Evolutionary conservation across 345 rosid genomes (phyloP).

Genomic region (Pistacia atlantica): DNA sequence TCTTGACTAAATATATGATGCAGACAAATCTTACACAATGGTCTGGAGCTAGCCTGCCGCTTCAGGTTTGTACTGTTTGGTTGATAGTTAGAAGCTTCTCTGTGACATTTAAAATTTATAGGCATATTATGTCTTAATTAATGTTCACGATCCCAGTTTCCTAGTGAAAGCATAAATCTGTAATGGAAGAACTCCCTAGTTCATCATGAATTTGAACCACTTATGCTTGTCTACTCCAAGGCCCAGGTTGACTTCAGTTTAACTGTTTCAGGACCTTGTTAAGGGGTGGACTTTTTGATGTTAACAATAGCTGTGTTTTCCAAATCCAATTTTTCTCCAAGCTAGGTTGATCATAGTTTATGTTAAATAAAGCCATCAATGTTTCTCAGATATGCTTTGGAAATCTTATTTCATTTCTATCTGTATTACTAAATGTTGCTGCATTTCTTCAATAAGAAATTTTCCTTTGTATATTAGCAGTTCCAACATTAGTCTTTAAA

Average conservation of each 20-base stretch:
- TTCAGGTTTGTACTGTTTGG: conserved; percentile 60
- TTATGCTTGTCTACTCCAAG: neutral
- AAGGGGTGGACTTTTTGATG: neutral
- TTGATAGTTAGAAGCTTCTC: neutral
- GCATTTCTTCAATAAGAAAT: neutral
- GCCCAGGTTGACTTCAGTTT: neutral
- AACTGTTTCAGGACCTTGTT: neutral
- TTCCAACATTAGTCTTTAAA: neutral
- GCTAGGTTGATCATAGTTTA: neutral
- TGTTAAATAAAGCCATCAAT: conserved; percentile 1
- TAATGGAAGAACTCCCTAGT: neutral
- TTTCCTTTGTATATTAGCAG: neutral
- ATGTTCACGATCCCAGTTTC: neutral
- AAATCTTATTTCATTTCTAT: neutral
- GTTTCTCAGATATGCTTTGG: neutral
- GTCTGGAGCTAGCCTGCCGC: conserved; percentile 97
- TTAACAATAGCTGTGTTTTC: neutral
- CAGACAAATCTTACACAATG: conserved; percentile 94
- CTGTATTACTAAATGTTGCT: neutral
- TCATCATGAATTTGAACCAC: neutral
- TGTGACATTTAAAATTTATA: neutral
- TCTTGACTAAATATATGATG: conserved; percentile 29
- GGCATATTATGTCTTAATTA: neutral
- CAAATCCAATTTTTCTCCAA: neutral
- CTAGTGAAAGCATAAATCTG: neutral